A percentile compares a stretch with the other conserved stretches of the same genome.
These are phyloP conservation scores for Noccaea bulbosa DNA, from an alignment of 345 rosid genomes.

Conservation along the genomic window DNA sequence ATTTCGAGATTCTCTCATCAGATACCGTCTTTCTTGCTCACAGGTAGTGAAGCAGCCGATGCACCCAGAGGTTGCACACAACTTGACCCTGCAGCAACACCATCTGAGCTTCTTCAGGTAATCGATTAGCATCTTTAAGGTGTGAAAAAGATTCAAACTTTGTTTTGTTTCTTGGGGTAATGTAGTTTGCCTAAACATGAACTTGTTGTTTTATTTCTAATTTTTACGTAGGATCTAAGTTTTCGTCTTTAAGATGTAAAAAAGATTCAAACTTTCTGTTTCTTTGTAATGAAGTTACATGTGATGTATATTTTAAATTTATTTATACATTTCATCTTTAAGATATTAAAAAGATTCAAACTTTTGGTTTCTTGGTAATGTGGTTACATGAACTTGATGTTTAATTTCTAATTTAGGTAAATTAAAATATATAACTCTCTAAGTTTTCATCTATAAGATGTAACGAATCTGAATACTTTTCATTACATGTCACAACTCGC, in stretches of 20 bases:
- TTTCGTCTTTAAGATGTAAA: too few relatives aligned
- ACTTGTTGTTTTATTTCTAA: too few relatives aligned
- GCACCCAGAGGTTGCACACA: constrained; percentile 72
- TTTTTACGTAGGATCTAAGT: too few relatives aligned
- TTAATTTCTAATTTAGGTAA: constrained; percentile 16
- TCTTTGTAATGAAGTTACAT: too few relatives aligned
- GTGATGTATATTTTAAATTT: too few relatives aligned
- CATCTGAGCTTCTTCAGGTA: constrained; percentile 58
- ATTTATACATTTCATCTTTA: too few relatives aligned
- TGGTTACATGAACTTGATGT: not conserved
- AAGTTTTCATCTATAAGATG: not conserved
- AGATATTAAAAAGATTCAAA: too few relatives aligned
- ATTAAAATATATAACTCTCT: not conserved
- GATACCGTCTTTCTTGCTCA: constrained; percentile 66
- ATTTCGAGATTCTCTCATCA: constrained; percentile 71
- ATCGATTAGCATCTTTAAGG: constrained; percentile 44
- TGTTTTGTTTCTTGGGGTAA: constrained; percentile 17
- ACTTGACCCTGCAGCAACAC: constrained; percentile 75
- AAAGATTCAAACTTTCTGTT: too few relatives aligned
- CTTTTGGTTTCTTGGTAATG: too few relatives aligned
- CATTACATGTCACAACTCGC: not conserved
- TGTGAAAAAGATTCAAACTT: constrained; percentile 6
- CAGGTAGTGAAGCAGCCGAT: constrained; percentile 59
- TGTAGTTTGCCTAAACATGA: constrained; percentile 6
- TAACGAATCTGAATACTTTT: too few relatives aligned